Percentiles rank a stretch among this genome's conserved stretches.
Conservation (phyloP, 169 alveolate genomes). For the Plasmodium gallinaceum region DNA sequence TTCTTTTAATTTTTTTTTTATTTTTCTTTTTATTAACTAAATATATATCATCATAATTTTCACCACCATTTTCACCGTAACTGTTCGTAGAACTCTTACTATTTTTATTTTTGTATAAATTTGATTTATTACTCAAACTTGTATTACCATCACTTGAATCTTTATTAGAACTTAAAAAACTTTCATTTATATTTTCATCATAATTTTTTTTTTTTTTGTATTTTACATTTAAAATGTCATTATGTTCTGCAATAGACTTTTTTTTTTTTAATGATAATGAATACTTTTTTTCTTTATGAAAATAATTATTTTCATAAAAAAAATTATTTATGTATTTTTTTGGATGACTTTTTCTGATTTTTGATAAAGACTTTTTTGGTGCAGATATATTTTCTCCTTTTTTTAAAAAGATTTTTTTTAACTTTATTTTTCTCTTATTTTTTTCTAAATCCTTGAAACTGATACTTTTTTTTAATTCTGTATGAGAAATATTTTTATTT, state of each 20-base stretch:
- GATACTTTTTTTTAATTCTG: neutral
- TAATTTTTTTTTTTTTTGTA: neutral
- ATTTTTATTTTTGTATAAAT: neutral
- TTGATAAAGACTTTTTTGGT: slow-evolving; percentile 18
- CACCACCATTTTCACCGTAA: neutral
- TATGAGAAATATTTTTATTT: neutral
- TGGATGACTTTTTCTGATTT: neutral
- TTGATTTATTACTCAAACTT: neutral
- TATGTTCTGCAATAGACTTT: too few species aligned
- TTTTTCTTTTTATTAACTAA: slow-evolving; percentile 3
- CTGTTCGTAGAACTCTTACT: neutral
- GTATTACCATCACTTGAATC: neutral
- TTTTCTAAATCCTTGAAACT: neutral
- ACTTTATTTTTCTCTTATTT: neutral
- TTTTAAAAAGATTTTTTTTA: neutral
- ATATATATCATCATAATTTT: neutral
- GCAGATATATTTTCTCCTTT: slow-evolving; percentile 21
- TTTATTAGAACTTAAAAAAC: too few species aligned
- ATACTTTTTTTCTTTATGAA: neutral
- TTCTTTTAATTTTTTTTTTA: slow-evolving; percentile 33
- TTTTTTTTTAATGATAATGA: too few species aligned
- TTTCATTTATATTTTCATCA: too few species aligned
- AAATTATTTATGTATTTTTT: slow-evolving; percentile 30
- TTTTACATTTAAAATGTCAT: too few species aligned
- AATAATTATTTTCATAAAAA: slow-evolving; percentile 17